Evolutionary conservation across 495 filamentous ascomycete genomes (phyloP).

Genomic region (Tuber magnatum): DNA sequence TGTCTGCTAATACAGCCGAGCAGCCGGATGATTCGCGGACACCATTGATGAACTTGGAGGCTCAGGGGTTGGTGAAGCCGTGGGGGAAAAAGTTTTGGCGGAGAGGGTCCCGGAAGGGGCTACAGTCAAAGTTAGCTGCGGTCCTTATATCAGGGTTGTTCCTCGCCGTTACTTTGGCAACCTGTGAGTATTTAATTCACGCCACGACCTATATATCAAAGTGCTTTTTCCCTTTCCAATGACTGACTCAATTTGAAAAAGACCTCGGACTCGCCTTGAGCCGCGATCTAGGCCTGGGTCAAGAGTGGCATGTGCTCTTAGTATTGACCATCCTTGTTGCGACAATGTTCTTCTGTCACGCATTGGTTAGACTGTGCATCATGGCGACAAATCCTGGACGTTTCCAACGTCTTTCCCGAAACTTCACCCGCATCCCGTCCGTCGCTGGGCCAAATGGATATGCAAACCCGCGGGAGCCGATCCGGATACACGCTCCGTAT

Average conservation of each 20-base stretch:
- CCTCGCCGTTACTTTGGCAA: conserved; percentile 50
- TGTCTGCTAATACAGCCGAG: neutral
- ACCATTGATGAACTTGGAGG: neutral
- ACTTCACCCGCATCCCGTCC: conserved; percentile 41
- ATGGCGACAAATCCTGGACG: conserved; percentile 45
- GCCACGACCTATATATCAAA: neutral
- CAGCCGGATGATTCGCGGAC: neutral
- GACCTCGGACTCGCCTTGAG: conserved; percentile 64
- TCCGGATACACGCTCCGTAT: conserved; percentile 48
- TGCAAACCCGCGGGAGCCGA: conserved; percentile 56
- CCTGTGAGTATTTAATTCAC: conserved; percentile 49
- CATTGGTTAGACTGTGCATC: conserved; percentile 65
- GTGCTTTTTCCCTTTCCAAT: conserved; percentile 23
- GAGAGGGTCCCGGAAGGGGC: conserved; percentile 31
- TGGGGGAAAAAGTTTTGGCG: conserved; percentile 34
- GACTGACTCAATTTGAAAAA: conserved; percentile 39
- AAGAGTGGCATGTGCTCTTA: conserved; percentile 66
- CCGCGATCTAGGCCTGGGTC: conserved; percentile 48
- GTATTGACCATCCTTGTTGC: conserved; percentile 66
- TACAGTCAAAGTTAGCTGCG: conserved; percentile 50
- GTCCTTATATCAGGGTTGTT: conserved; percentile 53
- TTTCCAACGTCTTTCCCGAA: conserved; percentile 35
- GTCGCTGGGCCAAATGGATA: conserved; percentile 51
- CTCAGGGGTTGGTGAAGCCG: neutral
- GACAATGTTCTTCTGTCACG: conserved; percentile 73